A percentile compares a stretch with the other conserved stretches of the same genome.
These are phyloP conservation scores for Penicillium atrosanguineum DNA, from an alignment of 495 filamentous ascomycete species.

Conservation along the genomic window DNA sequence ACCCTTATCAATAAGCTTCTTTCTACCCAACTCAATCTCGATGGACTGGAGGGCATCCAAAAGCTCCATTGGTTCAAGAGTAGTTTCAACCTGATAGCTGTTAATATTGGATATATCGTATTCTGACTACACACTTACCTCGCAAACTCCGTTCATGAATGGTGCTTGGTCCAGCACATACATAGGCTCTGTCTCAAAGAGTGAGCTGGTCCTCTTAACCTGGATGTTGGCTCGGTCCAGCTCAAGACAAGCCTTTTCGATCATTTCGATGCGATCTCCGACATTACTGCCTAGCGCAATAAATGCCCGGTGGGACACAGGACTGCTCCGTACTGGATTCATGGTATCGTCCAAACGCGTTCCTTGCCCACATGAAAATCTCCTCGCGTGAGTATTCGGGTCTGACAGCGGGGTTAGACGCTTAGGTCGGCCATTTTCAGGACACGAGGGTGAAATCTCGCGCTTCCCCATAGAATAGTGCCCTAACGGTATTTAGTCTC, in stretches of 20 bases:
- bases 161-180: slow-evolving; percentile 85
- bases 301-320: slow-evolving; percentile 56
- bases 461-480: slow-evolving; percentile 9
- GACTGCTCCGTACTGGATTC: slow-evolving; percentile 16
- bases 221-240: slow-evolving; percentile 70
- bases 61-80: slow-evolving; percentile 67
- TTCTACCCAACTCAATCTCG: slow-evolving; percentile 72
- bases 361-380: slow-evolving; percentile 24
- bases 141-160: slow-evolving; percentile 91
- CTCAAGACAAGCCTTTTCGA: slow-evolving; percentile 75
- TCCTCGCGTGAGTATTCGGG: slow-evolving; percentile 14
- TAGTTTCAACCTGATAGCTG: slow-evolving; percentile 70
- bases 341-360: slow-evolving; percentile 23
- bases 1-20: slow-evolving; percentile 87
- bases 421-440: slow-evolving; percentile 13
- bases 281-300: slow-evolving; percentile 93
- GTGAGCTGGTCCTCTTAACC: slow-evolving; percentile 75
- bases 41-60: slow-evolving; percentile 79
- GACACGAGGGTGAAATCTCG: slow-evolving; percentile 1
- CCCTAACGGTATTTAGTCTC: background rate
- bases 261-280: slow-evolving; percentile 78
- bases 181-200: slow-evolving; percentile 97
- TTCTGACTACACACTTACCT: slow-evolving; percentile 52
- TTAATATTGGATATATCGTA: slow-evolving; percentile 1
- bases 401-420: slow-evolving; percentile 13